Evolutionary conservation across 1,284 basidiomycete species (phyloP), one percentile per base, ranked within the genome.

Genomic region (Sanghuangporus weigelae): DNA sequence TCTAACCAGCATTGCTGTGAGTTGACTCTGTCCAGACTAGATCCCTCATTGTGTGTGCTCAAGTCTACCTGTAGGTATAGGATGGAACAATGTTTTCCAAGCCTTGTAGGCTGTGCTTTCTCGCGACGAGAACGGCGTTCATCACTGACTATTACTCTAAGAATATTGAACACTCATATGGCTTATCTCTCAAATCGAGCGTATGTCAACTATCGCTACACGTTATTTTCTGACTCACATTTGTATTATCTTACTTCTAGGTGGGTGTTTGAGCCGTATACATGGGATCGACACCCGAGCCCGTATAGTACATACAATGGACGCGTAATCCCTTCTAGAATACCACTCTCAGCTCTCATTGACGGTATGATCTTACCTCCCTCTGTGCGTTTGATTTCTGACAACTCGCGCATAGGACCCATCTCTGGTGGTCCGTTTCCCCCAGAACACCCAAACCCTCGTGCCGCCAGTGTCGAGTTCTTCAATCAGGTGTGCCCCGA

Each of bases 121-220:
- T 8, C 6, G n/a, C 3, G 26, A 57, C 40, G 38, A n/a, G 31
- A 42, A 2, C 40, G 12, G 8, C 7, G 3, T 31, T 31, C 26
- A 19, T 10, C 35, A 23, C 53, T 57, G 40, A 57, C 55, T 11
- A 7, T 19, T 12, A 12, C 12, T 8, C 50, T 19, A 42, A 62
- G 60, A 38, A 57, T 57, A 19, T 59, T 68, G 46, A 55, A 60
- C 36, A 57, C 62, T 31, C 66, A 67, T 36, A 38, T 68, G 7
- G 66, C 67, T 8, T 68, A 59, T 26, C 61, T 62, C 11, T 50
- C 67, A 23, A 65, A 68, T 12, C 60, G 67, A 50, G 60, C 66
- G 58, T 68, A 59, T n/a, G 67, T 67, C 46, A 63, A 38, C 11
- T 7, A 11, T 51, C 31, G 21, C 16, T 35, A 11, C 31, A 3